Percentiles rank a stretch among this genome's conserved stretches.
Evolutionary conservation across 108 stramenopile species (phyloP).

Genomic region (Skeletonema menzelii): DNA sequence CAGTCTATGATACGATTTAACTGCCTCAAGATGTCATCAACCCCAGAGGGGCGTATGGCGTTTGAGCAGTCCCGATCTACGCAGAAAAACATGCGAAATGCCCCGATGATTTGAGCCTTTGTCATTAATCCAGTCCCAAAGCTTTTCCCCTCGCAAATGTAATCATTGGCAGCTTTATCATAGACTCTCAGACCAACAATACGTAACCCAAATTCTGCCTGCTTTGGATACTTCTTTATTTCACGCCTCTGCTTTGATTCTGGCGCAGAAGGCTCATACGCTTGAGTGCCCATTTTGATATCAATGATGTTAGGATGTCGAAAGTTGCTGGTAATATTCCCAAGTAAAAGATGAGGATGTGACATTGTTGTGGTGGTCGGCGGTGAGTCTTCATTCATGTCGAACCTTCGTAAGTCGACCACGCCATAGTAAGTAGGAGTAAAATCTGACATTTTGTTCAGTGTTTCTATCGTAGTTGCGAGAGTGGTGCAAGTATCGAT

Average conservation of each 20-base stretch:
- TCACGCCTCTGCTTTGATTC: constrained; percentile 66
- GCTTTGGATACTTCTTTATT: constrained; percentile 70
- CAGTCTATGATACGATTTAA: constrained; percentile 50
- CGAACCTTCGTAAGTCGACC: constrained; percentile 19
- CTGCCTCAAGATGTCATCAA: constrained; percentile 47
- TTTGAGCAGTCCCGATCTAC: constrained; percentile 1
- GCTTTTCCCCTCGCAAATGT: constrained; percentile 55
- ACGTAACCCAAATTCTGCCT: constrained; percentile 77
- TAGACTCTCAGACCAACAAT: constrained; percentile 79
- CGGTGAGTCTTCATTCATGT: neutral
- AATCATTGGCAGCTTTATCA: constrained; percentile 58
- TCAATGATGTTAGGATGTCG: constrained; percentile 78
- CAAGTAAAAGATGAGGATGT: constrained; percentile 63
- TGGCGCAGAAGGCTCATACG: constrained; percentile 78
- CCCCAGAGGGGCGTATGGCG: neutral
- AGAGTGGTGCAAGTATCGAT: constrained; percentile 36
- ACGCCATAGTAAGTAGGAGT: constrained; percentile 71
- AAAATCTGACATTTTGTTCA: constrained; percentile 52
- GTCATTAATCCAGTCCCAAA: constrained; percentile 60
- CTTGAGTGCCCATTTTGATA: constrained; percentile 84
- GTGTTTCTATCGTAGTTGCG: constrained; percentile 43
- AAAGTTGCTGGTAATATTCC: constrained; percentile 58
- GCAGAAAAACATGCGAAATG: constrained; percentile 59
- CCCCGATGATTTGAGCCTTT: constrained; percentile 47
- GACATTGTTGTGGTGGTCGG: constrained; percentile 9